A percentile compares a stretch with the other conserved stretches of the same genome.
phyloP scores from a whole-genome alignment of 805 yeast species.

The Ogataea glucozyma region DNA sequence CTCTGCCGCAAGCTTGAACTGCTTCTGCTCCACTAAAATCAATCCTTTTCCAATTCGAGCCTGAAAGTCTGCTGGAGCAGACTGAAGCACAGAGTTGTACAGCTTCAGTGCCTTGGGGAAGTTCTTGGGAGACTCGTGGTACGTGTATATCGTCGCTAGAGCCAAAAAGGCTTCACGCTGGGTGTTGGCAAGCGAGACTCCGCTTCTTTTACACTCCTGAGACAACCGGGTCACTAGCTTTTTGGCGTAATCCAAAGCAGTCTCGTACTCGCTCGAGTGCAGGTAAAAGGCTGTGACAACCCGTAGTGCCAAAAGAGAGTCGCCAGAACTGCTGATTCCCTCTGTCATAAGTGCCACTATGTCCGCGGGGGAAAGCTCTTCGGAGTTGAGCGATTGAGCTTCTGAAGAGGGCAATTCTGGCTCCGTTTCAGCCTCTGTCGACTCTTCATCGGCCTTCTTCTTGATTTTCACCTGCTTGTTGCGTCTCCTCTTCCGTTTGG shows the following conservation, averaged over 20 bases:
- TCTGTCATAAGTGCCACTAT: constrained; percentile 40
- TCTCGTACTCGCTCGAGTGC: constrained; percentile 60
- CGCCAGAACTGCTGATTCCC: constrained; percentile 38
- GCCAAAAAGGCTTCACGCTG: constrained; percentile 60
- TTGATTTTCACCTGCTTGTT: constrained; percentile 13
- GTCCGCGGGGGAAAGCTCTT: constrained; percentile 37
- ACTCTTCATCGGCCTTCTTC: constrained; percentile 13
- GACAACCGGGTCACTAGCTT: constrained; percentile 59
- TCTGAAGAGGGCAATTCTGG: constrained; percentile 15
- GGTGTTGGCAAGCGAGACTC: constrained; percentile 50
- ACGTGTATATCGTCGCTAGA: constrained; percentile 76
- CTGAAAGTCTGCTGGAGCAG: constrained; percentile 40
- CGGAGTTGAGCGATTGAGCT: constrained; percentile 18
- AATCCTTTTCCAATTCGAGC: constrained; percentile 84
- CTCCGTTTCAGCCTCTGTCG: constrained; percentile 24
- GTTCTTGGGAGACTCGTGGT: constrained; percentile 89
- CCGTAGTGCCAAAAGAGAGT: constrained; percentile 61
- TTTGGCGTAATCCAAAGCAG: constrained; percentile 60
- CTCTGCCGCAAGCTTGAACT: constrained; percentile 53
- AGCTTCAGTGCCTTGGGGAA: constrained; percentile 70
- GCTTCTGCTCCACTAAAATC: constrained; percentile 66
- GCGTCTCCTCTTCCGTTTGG: constrained; percentile 18
- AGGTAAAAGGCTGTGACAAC: constrained; percentile 62
- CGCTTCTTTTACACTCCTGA: constrained; percentile 45
- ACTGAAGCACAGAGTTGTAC: constrained; percentile 59